phyloP scores from a whole-genome alignment of 495 filamentous ascomycete genomes.

The Achaetomiella virescens region DNA sequence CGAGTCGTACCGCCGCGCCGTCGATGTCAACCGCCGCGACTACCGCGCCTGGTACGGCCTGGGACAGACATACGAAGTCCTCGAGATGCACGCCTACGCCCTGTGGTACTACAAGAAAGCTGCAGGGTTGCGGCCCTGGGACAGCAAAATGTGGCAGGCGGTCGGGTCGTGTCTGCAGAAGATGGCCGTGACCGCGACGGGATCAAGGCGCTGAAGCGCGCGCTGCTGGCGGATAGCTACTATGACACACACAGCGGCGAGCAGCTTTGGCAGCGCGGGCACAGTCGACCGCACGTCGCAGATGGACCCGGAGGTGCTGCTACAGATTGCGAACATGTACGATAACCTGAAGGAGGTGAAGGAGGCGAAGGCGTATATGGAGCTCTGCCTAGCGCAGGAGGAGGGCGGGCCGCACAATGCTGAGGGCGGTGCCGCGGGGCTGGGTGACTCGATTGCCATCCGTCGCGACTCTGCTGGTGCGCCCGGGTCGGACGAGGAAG shows the following conservation, averaged over 20 bases:
- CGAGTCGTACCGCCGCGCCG: constrained; percentile 91
- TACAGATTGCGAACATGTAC: constrained; percentile 85
- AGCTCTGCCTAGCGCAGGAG: constrained; percentile 86
- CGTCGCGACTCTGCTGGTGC: constrained; percentile 43
- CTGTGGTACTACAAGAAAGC: constrained; percentile 97
- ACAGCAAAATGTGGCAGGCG: constrained; percentile 98
- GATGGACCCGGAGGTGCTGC: constrained; percentile 82
- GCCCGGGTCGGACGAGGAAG: constrained; percentile 43
- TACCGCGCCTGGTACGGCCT: constrained; percentile 98
- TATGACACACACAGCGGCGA: constrained; percentile 52
- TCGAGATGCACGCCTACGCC: constrained; percentile 96
- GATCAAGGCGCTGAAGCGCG: constrained; percentile 91
- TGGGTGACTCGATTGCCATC: constrained; percentile 45
- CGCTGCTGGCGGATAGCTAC: constrained; percentile 74
- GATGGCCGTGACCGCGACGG: constrained; percentile 74
- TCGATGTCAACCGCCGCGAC: constrained; percentile 93
- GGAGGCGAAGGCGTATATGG: constrained; percentile 89
- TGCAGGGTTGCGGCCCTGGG: constrained; percentile 81
- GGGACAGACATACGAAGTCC: constrained; percentile 93
- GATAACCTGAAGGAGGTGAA: constrained; percentile 67
- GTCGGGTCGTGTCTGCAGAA: constrained; percentile 86
- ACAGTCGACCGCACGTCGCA: constrained; percentile 39
- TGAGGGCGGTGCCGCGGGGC: constrained; percentile 19
- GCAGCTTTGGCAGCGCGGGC: constrained; percentile 40
- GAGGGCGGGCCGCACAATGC: constrained; percentile 45